These are phyloP conservation scores for Colletotrichum lini DNA, from an alignment of 2,329 filamentous ascomycete genomes.

Conservation along the genomic window DNA sequence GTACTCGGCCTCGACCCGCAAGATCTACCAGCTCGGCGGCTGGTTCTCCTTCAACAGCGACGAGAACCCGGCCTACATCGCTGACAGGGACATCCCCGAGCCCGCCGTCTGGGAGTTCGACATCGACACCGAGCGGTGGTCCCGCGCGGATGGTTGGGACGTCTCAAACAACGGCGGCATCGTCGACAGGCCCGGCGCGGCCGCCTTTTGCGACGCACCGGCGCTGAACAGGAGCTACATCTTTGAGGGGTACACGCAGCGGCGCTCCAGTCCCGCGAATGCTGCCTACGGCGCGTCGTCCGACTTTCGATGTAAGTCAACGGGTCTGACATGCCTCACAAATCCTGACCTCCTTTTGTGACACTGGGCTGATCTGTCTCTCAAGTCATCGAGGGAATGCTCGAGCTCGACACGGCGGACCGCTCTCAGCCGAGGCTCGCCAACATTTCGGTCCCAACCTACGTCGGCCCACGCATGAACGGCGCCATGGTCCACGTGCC, in stretches of 20 bases:
- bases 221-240: conserved; percentile 42
- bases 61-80: conserved; percentile 37
- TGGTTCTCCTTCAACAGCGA: conserved; percentile 44
- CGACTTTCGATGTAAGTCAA: conserved; percentile 37
- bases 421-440: conserved; percentile 38
- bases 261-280: conserved; percentile 39
- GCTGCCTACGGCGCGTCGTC: conserved; percentile 23
- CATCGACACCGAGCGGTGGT: conserved; percentile 28
- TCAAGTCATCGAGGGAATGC: conserved; percentile 42
- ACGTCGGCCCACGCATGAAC: conserved; percentile 44
- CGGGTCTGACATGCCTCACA: neutral
- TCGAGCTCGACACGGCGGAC: conserved; percentile 40
- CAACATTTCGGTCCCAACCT: conserved; percentile 44
- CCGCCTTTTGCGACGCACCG: conserved; percentile 42
- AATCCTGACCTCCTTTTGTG: neutral
- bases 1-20: conserved; percentile 41
- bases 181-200: conserved; percentile 40
- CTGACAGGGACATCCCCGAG: conserved; percentile 31
- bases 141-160: conserved; percentile 11
- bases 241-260: conserved; percentile 43
- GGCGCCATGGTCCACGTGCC: conserved; percentile 45
- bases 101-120: conserved; percentile 33
- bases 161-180: conserved; percentile 35
- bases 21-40: conserved; percentile 44
- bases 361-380: too few species aligned